A percentile compares a stretch with the other conserved stretches of the same genome.
These are phyloP conservation scores for Rhododendron griersonianum DNA, from an alignment of 148 eudicot genomes.

Conservation along the genomic window DNA sequence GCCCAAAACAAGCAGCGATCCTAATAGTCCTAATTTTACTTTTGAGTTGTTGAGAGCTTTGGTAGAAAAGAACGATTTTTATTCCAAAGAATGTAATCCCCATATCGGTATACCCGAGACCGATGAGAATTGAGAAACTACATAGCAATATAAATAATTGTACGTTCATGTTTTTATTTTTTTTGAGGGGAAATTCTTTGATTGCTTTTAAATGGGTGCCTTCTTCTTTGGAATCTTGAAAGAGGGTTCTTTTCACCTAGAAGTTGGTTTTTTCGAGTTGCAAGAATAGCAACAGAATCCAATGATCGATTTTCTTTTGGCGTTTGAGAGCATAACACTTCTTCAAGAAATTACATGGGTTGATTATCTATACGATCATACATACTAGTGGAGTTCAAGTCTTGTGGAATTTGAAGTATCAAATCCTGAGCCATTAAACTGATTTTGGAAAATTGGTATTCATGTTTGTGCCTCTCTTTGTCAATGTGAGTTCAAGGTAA, in stretches of 20 bases:
- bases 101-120: conserved; percentile 30
- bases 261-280: not conserved
- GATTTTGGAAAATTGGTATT: not conserved
- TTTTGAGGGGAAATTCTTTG: not conserved
- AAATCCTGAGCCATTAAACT: not conserved
- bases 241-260: not conserved
- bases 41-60: conserved; percentile 41
- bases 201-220: not conserved
- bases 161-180: not conserved
- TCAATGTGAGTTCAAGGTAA: not conserved
- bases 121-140: not conserved
- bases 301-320: not conserved
- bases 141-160: too few species aligned
- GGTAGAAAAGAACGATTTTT: conserved; percentile 80
- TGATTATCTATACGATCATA: not conserved
- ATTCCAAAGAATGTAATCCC: conserved; percentile 66
- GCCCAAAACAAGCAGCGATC: conserved; percentile 29
- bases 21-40: conserved; percentile 28
- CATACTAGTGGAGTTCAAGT: not conserved
- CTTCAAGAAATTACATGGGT: not conserved
- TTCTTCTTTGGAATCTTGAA: not conserved
- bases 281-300: not conserved
- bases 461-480: not conserved
- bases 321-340: not conserved
- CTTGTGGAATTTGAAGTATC: not conserved